phyloP scores from a whole-genome alignment of 108 stramenopile genomes.

The Nitzschia sp. region DNA sequence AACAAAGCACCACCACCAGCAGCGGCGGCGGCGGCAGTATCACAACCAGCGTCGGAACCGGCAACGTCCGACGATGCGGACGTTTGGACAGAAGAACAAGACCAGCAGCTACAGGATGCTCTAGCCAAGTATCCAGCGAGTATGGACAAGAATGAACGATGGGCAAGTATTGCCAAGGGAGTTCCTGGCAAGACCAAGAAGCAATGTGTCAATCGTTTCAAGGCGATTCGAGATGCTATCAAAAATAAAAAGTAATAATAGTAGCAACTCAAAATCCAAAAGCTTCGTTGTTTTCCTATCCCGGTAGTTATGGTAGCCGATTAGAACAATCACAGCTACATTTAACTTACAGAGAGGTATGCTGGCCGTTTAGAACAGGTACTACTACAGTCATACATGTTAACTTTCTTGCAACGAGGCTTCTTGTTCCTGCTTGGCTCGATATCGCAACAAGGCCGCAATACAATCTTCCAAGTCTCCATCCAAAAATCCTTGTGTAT shows the following conservation, averaged over 20 bases:
- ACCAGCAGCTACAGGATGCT: constrained; percentile 86
- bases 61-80: constrained; percentile 4
- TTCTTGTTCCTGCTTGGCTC: constrained; percentile 56
- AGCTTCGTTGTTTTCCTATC: too few relatives aligned
- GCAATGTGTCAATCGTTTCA: constrained; percentile 95
- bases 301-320: too few relatives aligned
- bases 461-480: constrained; percentile 87
- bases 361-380: too few relatives aligned
- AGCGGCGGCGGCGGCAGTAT: constrained; percentile 1
- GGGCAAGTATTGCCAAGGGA: constrained; percentile 86
- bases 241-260: constrained; percentile 68
- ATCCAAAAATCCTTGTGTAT: constrained; percentile 84
- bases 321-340: too few relatives aligned
- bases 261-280: not conserved
- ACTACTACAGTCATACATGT: too few relatives aligned
- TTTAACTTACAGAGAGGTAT: too few relatives aligned
- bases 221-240: constrained; percentile 87
- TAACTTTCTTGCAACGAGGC: constrained; percentile 7
- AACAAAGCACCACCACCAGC: constrained; percentile 8
- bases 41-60: constrained; percentile 7
- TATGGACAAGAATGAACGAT: constrained; percentile 98
- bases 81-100: constrained; percentile 92
- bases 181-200: constrained; percentile 94
- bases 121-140: constrained; percentile 81
- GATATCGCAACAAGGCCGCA: constrained; percentile 56